Evolutionary conservation across 352 stramenopile genomes (phyloP).

Genomic region (Pythium brassicae): DNA sequence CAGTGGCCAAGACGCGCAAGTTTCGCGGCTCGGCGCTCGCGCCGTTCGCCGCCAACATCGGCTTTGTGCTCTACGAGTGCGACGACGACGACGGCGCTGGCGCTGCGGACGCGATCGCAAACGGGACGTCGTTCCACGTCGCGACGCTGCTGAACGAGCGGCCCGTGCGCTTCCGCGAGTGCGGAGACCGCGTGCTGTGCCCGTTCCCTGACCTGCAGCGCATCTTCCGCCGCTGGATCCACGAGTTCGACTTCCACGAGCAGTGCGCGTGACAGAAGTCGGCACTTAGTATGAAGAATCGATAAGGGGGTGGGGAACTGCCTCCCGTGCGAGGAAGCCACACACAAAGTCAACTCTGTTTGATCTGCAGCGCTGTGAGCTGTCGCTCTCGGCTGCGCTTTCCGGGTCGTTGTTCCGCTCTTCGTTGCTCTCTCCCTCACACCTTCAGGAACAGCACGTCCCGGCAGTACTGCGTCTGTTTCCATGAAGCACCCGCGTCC

Average conservation of each 20-base stretch:
- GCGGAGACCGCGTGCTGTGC: conserved; percentile 35
- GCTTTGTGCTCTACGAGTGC: conserved; percentile 78
- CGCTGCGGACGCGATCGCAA: background rate
- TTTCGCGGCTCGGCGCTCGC: conserved; percentile 60
- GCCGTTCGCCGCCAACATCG: conserved; percentile 79
- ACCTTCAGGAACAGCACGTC: conserved; percentile 19
- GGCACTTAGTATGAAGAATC: too few species aligned
- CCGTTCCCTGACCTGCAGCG: conserved; percentile 46
- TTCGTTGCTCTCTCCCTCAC: conserved; percentile 1
- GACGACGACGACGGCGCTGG: background rate
- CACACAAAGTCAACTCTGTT: too few species aligned
- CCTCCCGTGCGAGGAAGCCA: too few species aligned
- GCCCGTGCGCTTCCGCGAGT: conserved; percentile 51
- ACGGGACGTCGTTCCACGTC: conserved; percentile 27
- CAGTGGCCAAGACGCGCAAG: conserved; percentile 34
- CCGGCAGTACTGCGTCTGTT: conserved; percentile 15
- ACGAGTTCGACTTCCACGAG: conserved; percentile 65
- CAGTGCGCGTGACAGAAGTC: conserved; percentile 22
- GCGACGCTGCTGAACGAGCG: conserved; percentile 67
- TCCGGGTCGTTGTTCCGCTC: background rate
- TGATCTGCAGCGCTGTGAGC: too few species aligned
- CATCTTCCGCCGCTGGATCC: conserved; percentile 60
- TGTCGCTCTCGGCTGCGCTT: too few species aligned
- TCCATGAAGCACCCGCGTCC: conserved; percentile 1
- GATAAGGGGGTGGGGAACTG: too few species aligned